Evolutionary conservation across 2,329 filamentous ascomycete genomes (phyloP).

Genomic region (Gnomoniopsis sp.): DNA sequence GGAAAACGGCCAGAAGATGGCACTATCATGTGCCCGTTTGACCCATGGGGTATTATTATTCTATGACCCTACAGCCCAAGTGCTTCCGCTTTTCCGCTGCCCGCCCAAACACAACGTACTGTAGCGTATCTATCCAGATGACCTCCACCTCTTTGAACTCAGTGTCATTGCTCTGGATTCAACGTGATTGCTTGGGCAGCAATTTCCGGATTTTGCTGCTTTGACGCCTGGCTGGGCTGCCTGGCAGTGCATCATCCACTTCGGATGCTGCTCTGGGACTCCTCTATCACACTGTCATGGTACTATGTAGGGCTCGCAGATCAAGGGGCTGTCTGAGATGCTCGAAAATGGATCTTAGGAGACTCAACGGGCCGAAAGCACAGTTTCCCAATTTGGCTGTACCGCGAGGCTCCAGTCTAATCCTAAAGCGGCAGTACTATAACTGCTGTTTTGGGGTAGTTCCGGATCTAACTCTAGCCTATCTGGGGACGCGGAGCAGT

Average conservation of each 20-base stretch:
- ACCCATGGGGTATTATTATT: too few relatives aligned
- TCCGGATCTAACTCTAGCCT: background rate
- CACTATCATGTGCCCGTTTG: background rate
- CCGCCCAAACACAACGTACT: too few relatives aligned
- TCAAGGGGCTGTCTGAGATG: slow-evolving; percentile 13
- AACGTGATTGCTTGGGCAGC: background rate
- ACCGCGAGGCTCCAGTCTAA: background rate
- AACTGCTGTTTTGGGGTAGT: background rate
- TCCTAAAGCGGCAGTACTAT: background rate
- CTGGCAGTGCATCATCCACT: slow-evolving; percentile 1
- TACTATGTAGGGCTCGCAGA: background rate
- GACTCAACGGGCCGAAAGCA: slow-evolving; percentile 2
- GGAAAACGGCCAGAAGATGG: background rate
- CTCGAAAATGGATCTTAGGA: background rate
- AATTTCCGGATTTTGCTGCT: background rate
- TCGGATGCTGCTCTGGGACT: slow-evolving; percentile 1
- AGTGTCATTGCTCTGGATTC: background rate
- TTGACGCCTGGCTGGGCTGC: background rate
- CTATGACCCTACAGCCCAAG: too few relatives aligned
- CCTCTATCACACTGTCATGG: background rate
- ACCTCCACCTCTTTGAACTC: background rate
- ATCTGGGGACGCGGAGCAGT: slow-evolving; percentile 1
- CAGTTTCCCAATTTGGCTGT: slow-evolving; percentile 15
- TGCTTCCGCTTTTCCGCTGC: too few relatives aligned
- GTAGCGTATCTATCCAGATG: background rate